phyloP scores from a whole-genome alignment of 108 stramenopile genomes.

The Fistulifera solaris region DNA sequence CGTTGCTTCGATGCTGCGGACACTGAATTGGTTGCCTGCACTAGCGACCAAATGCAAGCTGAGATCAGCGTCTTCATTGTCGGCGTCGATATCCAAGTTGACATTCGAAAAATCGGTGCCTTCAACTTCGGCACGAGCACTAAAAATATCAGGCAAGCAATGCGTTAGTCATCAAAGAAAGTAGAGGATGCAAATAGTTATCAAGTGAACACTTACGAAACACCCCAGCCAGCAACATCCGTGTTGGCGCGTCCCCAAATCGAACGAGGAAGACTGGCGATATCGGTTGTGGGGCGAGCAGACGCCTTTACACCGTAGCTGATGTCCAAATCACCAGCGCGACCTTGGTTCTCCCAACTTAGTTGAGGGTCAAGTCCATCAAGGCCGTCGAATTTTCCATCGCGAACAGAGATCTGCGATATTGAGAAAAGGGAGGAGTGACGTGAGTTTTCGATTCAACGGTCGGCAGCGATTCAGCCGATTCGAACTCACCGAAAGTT shows the following conservation, averaged over 20 bases:
- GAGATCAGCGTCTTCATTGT: conserved; percentile 67
- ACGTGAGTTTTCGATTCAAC: not conserved
- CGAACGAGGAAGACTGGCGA: conserved; percentile 73
- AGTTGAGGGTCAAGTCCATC: conserved; percentile 76
- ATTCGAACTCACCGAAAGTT: conserved; percentile 13
- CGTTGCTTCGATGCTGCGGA: conserved; percentile 53
- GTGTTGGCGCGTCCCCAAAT: conserved; percentile 78
- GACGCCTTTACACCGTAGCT: conserved; percentile 71
- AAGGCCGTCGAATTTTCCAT: conserved; percentile 77
- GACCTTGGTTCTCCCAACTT: conserved; percentile 36
- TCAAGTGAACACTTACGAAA: too few species aligned
- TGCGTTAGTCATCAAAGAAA: too few species aligned
- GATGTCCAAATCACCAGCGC: conserved; percentile 35
- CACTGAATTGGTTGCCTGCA: conserved; percentile 32
- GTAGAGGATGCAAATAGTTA: too few species aligned
- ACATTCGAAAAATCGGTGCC: conserved; percentile 33
- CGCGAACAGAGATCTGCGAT: conserved; percentile 64
- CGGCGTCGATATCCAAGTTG: conserved; percentile 57
- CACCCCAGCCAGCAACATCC: conserved; percentile 57
- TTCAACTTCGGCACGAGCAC: conserved; percentile 65
- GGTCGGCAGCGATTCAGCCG: not conserved
- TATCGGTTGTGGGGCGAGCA: conserved; percentile 65
- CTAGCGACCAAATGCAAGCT: conserved; percentile 27
- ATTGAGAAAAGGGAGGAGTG: conserved; percentile 3
- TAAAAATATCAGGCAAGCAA: too few species aligned